Percentiles rank a stretch among this genome's conserved stretches.
phyloP scores from a whole-genome alignment of 1,284 basidiomycete genomes.

The Rhizopogon parksii region DNA sequence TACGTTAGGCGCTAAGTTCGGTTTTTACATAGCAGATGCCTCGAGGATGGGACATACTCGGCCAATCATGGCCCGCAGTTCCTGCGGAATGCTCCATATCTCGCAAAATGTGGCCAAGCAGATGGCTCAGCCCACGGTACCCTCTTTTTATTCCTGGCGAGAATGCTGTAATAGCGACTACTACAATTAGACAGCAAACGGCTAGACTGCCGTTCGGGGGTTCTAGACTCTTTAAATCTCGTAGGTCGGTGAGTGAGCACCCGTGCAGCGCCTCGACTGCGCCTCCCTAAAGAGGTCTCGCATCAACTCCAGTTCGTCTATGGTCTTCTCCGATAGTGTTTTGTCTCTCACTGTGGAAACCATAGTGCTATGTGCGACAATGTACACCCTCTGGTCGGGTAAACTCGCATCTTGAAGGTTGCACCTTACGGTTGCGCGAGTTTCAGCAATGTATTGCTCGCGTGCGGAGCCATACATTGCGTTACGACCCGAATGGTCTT shows the following conservation, averaged over 20 bases:
- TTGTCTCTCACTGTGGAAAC: constrained; percentile 7
- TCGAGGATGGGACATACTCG: not conserved
- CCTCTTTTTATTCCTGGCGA: not conserved
- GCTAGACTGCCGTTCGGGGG: not conserved
- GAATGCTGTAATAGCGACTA: not conserved
- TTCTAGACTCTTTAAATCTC: not conserved
- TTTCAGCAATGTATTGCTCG: constrained; percentile 11
- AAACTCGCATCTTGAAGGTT: constrained; percentile 17
- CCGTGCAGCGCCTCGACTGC: constrained; percentile 3
- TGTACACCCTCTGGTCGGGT: constrained; percentile 17
- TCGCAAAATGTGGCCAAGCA: no score
- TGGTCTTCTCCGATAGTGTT: constrained; percentile 7
- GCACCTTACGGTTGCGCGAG: constrained; percentile 13
- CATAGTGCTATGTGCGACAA: constrained; percentile 15
- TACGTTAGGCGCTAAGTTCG: not conserved
- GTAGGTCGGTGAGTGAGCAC: not conserved
- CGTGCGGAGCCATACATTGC: constrained; percentile 2
- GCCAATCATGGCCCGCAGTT: not conserved
- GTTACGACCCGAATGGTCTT: not conserved
- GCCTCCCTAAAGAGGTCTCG: constrained; percentile 10
- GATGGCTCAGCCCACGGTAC: not conserved
- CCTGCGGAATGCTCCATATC: not conserved
- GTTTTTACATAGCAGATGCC: not conserved
- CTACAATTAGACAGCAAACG: not conserved
- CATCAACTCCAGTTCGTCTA: constrained; percentile 9